Percentiles rank a stretch among this genome's conserved stretches.
Evolutionary conservation across 108 stramenopile genomes (phyloP).

Genomic region (Ochromonas danica): DNA sequence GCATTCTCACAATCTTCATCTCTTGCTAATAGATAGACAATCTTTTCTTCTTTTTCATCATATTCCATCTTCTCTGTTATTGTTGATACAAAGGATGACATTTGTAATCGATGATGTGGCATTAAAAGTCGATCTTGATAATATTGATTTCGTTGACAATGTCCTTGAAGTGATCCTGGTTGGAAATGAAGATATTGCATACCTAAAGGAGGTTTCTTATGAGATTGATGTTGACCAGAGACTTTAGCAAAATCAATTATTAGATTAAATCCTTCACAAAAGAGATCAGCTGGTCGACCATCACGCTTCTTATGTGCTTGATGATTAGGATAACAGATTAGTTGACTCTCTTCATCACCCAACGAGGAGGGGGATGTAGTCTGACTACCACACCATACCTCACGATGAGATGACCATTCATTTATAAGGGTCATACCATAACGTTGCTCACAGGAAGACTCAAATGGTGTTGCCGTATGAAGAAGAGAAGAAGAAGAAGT

Average conservation of each 20-base stretch:
- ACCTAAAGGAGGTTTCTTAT: slow-evolving; percentile 6
- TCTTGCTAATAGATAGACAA: slow-evolving; percentile 34
- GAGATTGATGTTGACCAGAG: not conserved
- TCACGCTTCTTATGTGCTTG: slow-evolving; percentile 13
- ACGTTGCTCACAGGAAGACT: slow-evolving; percentile 6
- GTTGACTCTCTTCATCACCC: not conserved
- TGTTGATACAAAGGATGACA: not conserved
- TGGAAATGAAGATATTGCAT: slow-evolving; percentile 10
- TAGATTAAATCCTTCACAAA: slow-evolving; percentile 30
- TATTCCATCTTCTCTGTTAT: not conserved
- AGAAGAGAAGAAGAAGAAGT: not conserved
- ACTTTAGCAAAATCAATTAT: slow-evolving; percentile 30
- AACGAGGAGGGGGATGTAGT: not conserved
- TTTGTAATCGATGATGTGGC: slow-evolving; percentile 30
- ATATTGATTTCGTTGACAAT: not conserved
- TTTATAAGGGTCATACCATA: slow-evolving; percentile 21
- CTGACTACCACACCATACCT: slow-evolving; percentile 11
- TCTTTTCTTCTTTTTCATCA: not conserved
- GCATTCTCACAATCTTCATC: slow-evolving; percentile 49
- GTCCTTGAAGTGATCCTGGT: not conserved
- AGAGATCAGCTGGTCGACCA: slow-evolving; percentile 5
- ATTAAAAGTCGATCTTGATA: slow-evolving; percentile 2
- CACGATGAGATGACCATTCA: not conserved
- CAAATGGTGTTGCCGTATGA: too few species aligned
- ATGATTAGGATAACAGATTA: slow-evolving; percentile 20